Evolutionary conservation across 176 grass and related monocot species (phyloP), one percentile per base, ranked within the genome.

Genomic region (Leersia perrieri): DNA sequence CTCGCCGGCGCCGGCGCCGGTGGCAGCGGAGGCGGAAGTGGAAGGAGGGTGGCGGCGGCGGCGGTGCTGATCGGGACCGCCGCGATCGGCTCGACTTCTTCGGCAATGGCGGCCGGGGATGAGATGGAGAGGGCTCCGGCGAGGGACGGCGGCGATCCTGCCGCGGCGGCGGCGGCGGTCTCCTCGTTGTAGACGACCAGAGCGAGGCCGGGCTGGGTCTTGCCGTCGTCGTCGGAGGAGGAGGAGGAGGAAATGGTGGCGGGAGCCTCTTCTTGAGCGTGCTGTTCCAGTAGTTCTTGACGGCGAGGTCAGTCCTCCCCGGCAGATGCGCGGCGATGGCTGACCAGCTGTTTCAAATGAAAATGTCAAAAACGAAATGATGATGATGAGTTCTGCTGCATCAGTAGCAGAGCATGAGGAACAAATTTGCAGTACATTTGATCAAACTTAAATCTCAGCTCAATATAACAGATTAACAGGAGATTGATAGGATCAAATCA

Each of bases 231-330:
- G 53, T 58, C 53, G 53, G n/a, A n/a, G n/a, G n/a, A n/a, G n/a
- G n/a, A n/a, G n/a, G n/a, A n/a, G n/a, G n/a, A n/a, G n/a, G n/a
- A n/a, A n/a, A n/a, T n/a, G n/a, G n/a, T n/a, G n/a, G n/a, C n/a
- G n/a, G 67, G 72, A 81, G 39, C 89, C 55, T 84, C 85, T 81
- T 91, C 76, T 81, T 91, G 49, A 91, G 85, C 77, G 81, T 91
- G 85, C 82, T 77, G 89, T 91, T 91, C 89, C 85, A 88, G 77
- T 88, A 88, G 85, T 91, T 91, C 89, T 91, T 91, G 80, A 88
- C 25, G 72, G 80, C 85, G 34, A 85, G 82, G 66, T 91, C 89
- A 10, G 89, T 91, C 55, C 85, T 88, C 63, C 89, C 82, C 2
- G 89, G 85, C 2, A 91, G 81, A 61, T 82, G 32, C 1, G 82